Evolutionary conservation across 1,284 basidiomycete species (phyloP), one percentile per base, ranked within the genome.

Genomic region (Acaromyces ingoldii): DNA sequence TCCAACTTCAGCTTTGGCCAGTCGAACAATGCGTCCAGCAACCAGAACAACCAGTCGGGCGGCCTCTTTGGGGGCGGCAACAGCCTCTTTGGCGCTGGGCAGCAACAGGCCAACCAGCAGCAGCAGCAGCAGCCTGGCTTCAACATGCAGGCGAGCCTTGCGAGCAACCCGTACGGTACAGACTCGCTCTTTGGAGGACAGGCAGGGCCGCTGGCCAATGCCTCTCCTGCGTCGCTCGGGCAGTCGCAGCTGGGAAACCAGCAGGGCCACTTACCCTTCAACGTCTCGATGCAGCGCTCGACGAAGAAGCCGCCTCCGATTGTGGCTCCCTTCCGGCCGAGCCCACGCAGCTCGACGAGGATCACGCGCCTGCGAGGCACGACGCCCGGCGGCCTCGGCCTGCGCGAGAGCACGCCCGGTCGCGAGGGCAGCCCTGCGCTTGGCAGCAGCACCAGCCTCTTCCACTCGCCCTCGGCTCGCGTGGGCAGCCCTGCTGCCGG

Each of bases 151-250:
- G 56, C 64, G 3, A 59, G 66, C 43, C 88, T 97, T 68, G 86
- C 87, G 42, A 85, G 91, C 72, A 81, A 82, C 66, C 91, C 93
- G 0, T 91, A 97, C 72, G 88, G 87, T 37, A 82, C 84, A 54
- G 91, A 89, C 70, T 79, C 79, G 15, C 74, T 83, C 36, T 82
- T 83, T 60, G 70, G 53, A 25, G 42, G 42, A 17, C 21, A 22
- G 6, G 42, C 42, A 11, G 36, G 17, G 17, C 24, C 36, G 17
- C 36, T 37, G 17, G 24, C 36, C 17, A 22, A 22, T 22, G 19
- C 25, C 2, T 13, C 22, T 5, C 28, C 39, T 13, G 24, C 39
- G 9, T 36, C 15, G 21, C 19, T 15, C 30, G 22, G 6, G 34
- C 26, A 5, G 26, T n/a, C 17, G n/a, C n/a, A n/a, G n/a, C n/a